phyloP scores from a whole-genome alignment of 345 rosid species.

The Cardiospermum halicacabum region DNA sequence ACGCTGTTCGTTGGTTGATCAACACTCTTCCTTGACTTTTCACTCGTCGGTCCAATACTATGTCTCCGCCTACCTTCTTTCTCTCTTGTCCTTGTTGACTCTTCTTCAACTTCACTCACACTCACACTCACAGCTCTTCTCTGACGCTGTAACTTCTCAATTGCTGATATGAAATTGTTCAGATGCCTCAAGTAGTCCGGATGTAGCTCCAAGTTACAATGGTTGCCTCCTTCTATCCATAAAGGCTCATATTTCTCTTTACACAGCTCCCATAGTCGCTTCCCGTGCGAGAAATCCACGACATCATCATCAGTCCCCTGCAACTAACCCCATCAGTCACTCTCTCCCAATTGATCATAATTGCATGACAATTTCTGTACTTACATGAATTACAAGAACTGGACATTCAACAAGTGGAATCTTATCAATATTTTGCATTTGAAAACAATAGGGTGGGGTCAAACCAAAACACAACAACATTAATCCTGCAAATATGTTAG shows the following conservation, averaged over 20 bases:
- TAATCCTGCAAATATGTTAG: too few species aligned
- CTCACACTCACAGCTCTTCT: too few species aligned
- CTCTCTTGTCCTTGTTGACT: conserved; percentile 32
- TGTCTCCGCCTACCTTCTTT: conserved; percentile 38
- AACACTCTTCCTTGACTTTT: conserved; percentile 51
- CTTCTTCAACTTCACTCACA: conserved; percentile 25
- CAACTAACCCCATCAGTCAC: neutral
- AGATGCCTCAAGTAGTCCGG: conserved; percentile 81
- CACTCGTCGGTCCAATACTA: conserved; percentile 39
- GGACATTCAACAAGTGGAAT: conserved; percentile 70
- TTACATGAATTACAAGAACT: conserved; percentile 87
- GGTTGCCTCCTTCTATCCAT: conserved; percentile 83
- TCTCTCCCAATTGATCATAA: neutral
- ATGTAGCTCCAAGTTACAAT: conserved; percentile 70
- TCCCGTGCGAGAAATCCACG: conserved; percentile 80
- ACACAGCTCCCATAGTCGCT: conserved; percentile 76
- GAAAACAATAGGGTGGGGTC: conserved; percentile 9
- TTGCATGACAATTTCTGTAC: conserved; percentile 12
- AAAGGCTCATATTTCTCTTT: conserved; percentile 86
- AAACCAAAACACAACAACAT: too few species aligned
- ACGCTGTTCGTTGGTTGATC: conserved; percentile 57
- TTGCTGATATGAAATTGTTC: conserved; percentile 64
- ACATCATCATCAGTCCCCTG: conserved; percentile 89
- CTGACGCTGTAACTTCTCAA: conserved; percentile 56
- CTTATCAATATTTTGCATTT: conserved; percentile 75